Base-by-base conservation (phyloP, 306 rosid genomes). In the Casuarina equisetifolia region DNA sequence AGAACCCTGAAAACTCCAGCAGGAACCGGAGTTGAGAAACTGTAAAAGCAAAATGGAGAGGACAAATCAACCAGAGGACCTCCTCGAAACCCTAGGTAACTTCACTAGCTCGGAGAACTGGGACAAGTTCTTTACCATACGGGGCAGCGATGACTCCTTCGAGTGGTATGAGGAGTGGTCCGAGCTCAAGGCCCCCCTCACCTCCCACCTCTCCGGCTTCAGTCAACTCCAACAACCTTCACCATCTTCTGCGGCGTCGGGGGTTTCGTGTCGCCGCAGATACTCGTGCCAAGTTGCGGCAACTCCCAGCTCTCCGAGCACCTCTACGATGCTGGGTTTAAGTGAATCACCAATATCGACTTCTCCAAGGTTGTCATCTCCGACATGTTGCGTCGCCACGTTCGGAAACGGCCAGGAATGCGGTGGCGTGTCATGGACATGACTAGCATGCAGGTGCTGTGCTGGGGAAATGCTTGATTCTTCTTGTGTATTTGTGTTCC, bases 341-440 rank as follows among this genome's bases (percentile, higher is more conserved):
- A 45, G 13, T 48, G 71, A 77, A 83, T 91, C 55, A 92, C 93
- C 77, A 95, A 95, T 74, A 69, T 95, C 32, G 98, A 95, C 77
- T 95, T 92, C 88, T 95, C 97, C 77, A 88, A 89, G 70, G 97
- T 92, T 64, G 98, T 88, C 70, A 92, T 95, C 59, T 86, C 91
- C 74, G 93, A 89, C 40, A 92, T 91, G 97, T 79, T 95, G 87
- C 98, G 98, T 70, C 95, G 97, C 71, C 91, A 95, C 69, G 88
- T 89, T 16, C 93, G 98, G 2, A 74, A 57, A n/a, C 90, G 97
- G 8, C 97, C 98, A 3, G 82, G 73, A 32, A 91, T 95, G 98
- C 94, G 90, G 10, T 95, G 98, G 98, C 97, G 97, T 64, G 83
- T 95, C 69, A 95, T 95, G 98, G 96, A 95, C 84, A 91, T 95